Evolutionary conservation across 305 asterid genomes (phyloP).

Genomic region (Solanum hybrid): DNA sequence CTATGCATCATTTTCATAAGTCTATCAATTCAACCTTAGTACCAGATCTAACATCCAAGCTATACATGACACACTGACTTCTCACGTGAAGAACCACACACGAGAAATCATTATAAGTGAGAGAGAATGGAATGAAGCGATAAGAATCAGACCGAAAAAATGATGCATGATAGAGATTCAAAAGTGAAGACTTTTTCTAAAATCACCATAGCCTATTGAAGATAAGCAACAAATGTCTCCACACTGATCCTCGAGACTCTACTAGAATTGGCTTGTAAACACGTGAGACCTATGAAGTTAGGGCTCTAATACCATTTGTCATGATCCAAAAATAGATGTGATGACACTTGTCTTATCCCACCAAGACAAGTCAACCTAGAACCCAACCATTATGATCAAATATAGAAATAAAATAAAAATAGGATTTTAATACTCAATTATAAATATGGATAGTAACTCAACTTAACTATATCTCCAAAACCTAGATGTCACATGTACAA

Average conservation of each 20-base stretch:
- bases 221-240: too few relatives aligned
- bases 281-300: background rate
- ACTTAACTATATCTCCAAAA: background rate
- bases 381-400: background rate
- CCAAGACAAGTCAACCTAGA: background rate
- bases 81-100: background rate
- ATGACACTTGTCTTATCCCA: background rate
- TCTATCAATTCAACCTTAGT: background rate
- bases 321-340: too few relatives aligned
- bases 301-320: background rate
- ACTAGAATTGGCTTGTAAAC: background rate
- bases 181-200: background rate
- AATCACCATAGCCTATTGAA: background rate
- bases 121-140: background rate
- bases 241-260: background rate
- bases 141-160: background rate
- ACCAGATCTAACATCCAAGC: background rate
- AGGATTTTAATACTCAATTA: background rate
- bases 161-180: background rate
- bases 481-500: too few relatives aligned
- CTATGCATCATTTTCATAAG: background rate
- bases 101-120: background rate
- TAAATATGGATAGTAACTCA: too few relatives aligned
- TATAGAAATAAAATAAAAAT: too few relatives aligned
- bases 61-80: background rate